Evolutionary conservation across 2,329 filamentous ascomycete species (phyloP).

Genomic region (Juglanconis oblonga): DNA sequence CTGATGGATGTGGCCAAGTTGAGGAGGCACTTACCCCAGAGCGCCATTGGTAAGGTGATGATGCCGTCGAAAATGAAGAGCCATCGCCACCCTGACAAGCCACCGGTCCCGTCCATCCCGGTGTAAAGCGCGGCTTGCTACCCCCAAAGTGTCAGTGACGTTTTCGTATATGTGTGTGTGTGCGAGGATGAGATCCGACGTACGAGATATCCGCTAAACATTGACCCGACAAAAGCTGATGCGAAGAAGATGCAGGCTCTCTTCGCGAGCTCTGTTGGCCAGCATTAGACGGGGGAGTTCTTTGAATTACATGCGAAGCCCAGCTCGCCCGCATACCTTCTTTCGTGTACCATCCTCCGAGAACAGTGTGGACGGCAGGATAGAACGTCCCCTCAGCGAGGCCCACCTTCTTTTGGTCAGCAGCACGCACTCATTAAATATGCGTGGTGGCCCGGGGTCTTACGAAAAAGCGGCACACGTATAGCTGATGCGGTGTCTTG

Average conservation of each 20-base stretch:
- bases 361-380: constrained; percentile 18
- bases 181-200: not conserved
- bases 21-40: constrained; percentile 20
- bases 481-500: constrained; percentile 15
- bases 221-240: constrained; percentile 14
- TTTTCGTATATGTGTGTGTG: not conserved
- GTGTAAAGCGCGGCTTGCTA: constrained; percentile 25
- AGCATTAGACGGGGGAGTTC: not conserved
- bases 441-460: not conserved
- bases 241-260: constrained; percentile 19
- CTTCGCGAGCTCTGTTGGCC: constrained; percentile 11
- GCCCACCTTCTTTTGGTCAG: constrained; percentile 10
- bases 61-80: constrained; percentile 28
- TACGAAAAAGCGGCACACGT: constrained; percentile 18
- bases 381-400: constrained; percentile 20
- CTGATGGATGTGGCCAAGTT: no score
- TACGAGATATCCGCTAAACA: constrained; percentile 19
- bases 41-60: constrained; percentile 29
- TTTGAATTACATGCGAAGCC: not conserved
- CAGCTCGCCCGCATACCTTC: not conserved
- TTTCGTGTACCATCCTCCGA: constrained; percentile 19
- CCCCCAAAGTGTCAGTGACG: not conserved
- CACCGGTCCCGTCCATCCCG: constrained; percentile 23
- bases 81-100: constrained; percentile 27
- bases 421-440: not conserved